A percentile compares a stretch with the other conserved stretches of the same genome.
Conservation (phyloP, 192 early-diverging fungal genomes). For the Umbelopsis ramanniana region DNA sequence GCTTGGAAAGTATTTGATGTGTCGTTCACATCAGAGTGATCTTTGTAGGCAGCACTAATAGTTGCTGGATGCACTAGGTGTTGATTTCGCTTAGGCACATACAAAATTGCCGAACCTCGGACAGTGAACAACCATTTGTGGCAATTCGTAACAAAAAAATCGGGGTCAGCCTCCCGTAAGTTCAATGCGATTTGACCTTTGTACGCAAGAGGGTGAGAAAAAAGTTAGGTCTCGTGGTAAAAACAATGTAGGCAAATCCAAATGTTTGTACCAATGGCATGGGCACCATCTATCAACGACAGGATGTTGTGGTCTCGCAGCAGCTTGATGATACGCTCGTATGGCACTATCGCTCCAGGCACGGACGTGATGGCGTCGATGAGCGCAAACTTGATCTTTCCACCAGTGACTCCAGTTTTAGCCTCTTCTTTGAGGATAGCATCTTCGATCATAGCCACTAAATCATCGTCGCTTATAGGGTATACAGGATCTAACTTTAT, state of each 20-base stretch:
- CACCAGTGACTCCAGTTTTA: slow-evolving; percentile 33
- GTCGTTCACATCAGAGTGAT: slow-evolving; percentile 15
- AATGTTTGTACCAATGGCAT: slow-evolving; percentile 50
- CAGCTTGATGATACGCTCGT: slow-evolving; percentile 43
- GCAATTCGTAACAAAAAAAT: slow-evolving; percentile 71
- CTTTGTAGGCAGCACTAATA: slow-evolving; percentile 46
- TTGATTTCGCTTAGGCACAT: slow-evolving; percentile 57
- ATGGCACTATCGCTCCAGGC: slow-evolving; percentile 53
- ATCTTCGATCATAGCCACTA: slow-evolving; percentile 41
- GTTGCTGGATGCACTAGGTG: slow-evolving; percentile 48
- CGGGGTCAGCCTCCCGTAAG: slow-evolving; percentile 54
- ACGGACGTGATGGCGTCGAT: slow-evolving; percentile 63
- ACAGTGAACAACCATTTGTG: slow-evolving; percentile 74
- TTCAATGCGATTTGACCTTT: slow-evolving; percentile 65
- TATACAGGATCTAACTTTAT: slow-evolving; percentile 50
- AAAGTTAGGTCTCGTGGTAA: background rate
- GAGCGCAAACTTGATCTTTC: slow-evolving; percentile 47
- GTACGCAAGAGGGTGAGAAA: background rate
- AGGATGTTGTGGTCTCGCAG: slow-evolving; percentile 55
- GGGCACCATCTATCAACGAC: slow-evolving; percentile 69
- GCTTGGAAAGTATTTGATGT: slow-evolving; percentile 38
- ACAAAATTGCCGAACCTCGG: slow-evolving; percentile 57
- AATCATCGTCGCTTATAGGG: slow-evolving; percentile 51
- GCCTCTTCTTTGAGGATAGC: slow-evolving; percentile 37
- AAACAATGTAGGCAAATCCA: background rate